Base-by-base conservation (phyloP, 2,329 filamentous ascomycete genomes). In the Botrytis deweyae region DNA sequence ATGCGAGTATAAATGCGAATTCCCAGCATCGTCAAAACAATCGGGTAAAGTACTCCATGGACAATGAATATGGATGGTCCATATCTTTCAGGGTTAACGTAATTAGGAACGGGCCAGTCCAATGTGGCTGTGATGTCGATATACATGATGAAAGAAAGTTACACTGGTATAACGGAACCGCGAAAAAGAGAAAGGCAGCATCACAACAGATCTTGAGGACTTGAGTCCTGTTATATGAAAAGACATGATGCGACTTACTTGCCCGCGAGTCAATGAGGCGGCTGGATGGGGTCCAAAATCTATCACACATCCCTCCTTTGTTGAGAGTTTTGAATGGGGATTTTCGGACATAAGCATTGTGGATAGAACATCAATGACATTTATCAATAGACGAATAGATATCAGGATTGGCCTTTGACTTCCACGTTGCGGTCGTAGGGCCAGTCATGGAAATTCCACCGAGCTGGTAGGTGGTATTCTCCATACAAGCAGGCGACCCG, bases 81-180 rank as follows among this genome's bases (percentile, higher is more conserved):
- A 38, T 49, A 49, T 49, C 42, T 49, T 22, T 49, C 63, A 3
- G 42, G 63, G 22, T 66, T 49, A 8, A 16, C 20, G 20, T 25
- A 66, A 66, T 66, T 66, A 33, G 42, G n/a, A 66, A 38, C 42
- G 12, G 63, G 42, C 63, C 42, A 66, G 20, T 49, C 33, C 10
- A 25, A 22, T 20, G 46, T 49, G 46, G 42, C 20, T 25, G 22
- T 42, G 42, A 36, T 9, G 22, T 44, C 33, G 20, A 49, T 7
- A 46, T 66, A 66, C 42, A 66, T 49, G 10, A 36, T 49, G 40
- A n/a, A 64, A 22, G 4, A 44, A 29, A 65, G n/a, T 65, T 33
- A n/a, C n/a, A 22, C 40, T 44, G 44, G 42, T n/a, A 33, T 29
- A 33, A 66, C 22, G 33, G 20, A 20, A 36, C 33, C 29, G 22